Base-by-base conservation (phyloP, 306 rosid species). In the Cucurbita pepo region DNA sequence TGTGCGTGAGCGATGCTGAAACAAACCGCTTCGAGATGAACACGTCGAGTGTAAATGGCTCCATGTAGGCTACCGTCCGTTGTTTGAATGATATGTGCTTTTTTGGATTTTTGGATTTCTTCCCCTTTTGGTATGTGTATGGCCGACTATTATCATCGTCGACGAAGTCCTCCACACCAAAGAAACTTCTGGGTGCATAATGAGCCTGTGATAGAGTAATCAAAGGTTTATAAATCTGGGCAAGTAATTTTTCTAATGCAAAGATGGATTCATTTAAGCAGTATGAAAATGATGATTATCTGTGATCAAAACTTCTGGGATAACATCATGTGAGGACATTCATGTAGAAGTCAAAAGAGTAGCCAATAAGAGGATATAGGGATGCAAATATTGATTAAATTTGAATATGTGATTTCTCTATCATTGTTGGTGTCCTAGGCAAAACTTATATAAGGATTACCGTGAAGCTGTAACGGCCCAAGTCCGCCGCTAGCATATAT, bases 41-140 rank as follows among this genome's bases (percentile, higher is more conserved):
- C 71, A 94, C 98, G 19, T 90, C 96, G 3, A 94, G 97, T 19
- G 97, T 94, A 81, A 90, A 94, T 22, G 98, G 98, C 76, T 88
- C 96, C 91, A 94, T 80, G 85, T 87, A 94, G 11, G 98, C 98
- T 69, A 87, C 60, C 5, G 98, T 94, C 70, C 98, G 85, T 74
- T 90, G 94, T 70, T 94, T 87, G 58, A 94, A 94, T 36, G 98
- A 94, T 57, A 91, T 57, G 52, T 94, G 98, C 73, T 94, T 94
- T 4, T 69, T 62, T 55, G 97, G 98, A 82, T 89, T 89, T 82
- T 94, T 94, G 5, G 98, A 88, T 74, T 79, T 85, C 88, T 87
- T 94, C 85, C 76, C 95, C 79, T 90, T 94, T 81, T 82, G 84
- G 75, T 94, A 94, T 21, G 97, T 90, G 79, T 89, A 94, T 30